These are phyloP conservation scores for Ramalina intermedia DNA, from an alignment of 495 filamentous ascomycete species.

Conservation along the genomic window DNA sequence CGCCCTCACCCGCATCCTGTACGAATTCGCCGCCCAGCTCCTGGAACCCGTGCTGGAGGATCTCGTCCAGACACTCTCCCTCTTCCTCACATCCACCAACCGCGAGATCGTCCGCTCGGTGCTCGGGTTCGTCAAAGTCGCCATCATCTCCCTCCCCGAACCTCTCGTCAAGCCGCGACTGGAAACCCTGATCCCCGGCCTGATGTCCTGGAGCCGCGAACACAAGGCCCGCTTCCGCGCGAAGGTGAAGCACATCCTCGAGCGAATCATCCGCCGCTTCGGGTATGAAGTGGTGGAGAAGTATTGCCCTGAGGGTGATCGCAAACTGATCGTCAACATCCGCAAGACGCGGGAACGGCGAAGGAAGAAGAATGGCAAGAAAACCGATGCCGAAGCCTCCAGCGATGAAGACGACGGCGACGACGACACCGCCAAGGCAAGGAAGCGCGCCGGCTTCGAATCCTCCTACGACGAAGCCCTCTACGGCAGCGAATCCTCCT, in stretches of 20 bases:
- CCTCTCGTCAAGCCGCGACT: conserved; percentile 62
- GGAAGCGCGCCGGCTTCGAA: conserved; percentile 48
- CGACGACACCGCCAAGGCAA: conserved; percentile 14
- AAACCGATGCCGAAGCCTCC: conserved; percentile 22
- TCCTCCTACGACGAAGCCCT: conserved; percentile 92
- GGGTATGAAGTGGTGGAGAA: conserved; percentile 64
- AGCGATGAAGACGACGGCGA: conserved; percentile 16
- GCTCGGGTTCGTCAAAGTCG: conserved; percentile 92
- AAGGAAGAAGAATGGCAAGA: conserved; percentile 60
- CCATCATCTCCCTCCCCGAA: conserved; percentile 67
- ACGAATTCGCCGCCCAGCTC: conserved; percentile 57
- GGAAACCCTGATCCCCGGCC: conserved; percentile 60
- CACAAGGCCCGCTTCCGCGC: conserved; percentile 91
- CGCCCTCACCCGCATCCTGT: conserved; percentile 78
- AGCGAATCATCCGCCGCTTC: conserved; percentile 82
- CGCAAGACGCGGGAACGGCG: conserved; percentile 78
- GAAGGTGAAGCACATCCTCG: conserved; percentile 94
- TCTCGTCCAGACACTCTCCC: conserved; percentile 78
- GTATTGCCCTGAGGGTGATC: conserved; percentile 67
- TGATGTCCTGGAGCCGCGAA: conserved; percentile 93
- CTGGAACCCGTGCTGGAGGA: conserved; percentile 51
- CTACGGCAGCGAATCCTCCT: conserved; percentile 75
- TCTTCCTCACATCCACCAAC: conserved; percentile 89
- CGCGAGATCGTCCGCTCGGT: conserved; percentile 88
- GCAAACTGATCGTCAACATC: conserved; percentile 83